Evolutionary conservation across 2,329 filamentous ascomycete genomes (phyloP).

Genomic region (Epichloe typhina): DNA sequence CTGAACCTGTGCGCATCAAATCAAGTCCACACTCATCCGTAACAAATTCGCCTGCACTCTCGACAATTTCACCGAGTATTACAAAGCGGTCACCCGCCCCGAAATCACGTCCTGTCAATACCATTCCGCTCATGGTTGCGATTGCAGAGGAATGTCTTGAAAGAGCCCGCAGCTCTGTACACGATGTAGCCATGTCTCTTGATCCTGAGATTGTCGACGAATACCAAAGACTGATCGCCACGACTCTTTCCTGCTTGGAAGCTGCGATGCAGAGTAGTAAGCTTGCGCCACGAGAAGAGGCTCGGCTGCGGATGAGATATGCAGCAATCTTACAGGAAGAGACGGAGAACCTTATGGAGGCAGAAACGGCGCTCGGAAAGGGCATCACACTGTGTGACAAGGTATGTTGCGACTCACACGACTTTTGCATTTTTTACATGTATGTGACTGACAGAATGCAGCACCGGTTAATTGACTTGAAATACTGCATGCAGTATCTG

Average conservation of each 20-base stretch:
- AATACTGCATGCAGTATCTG: slow-evolving; percentile 66
- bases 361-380: slow-evolving; percentile 59
- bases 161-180: slow-evolving; percentile 45
- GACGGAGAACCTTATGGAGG: slow-evolving; percentile 62
- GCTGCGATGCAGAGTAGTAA: slow-evolving; percentile 49
- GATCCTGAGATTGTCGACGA: slow-evolving; percentile 37
- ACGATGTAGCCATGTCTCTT: slow-evolving; percentile 28
- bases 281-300: slow-evolving; percentile 53
- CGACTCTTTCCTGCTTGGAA: slow-evolving; percentile 60
- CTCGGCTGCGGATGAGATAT: slow-evolving; percentile 55
- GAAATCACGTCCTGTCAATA: slow-evolving; percentile 32
- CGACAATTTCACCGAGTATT: slow-evolving; percentile 26
- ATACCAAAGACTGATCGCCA: slow-evolving; percentile 61
- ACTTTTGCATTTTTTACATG: neutral
- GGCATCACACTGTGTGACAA: slow-evolving; percentile 58
- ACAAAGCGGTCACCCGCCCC: slow-evolving; percentile 29
- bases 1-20: slow-evolving; percentile 14
- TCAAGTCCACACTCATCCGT: slow-evolving; percentile 26
- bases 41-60: slow-evolving; percentile 28
- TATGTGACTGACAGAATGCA: slow-evolving; percentile 8
- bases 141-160: slow-evolving; percentile 64
- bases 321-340: slow-evolving; percentile 60
- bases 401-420: slow-evolving; percentile 21
- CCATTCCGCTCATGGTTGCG: slow-evolving; percentile 49
- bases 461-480: slow-evolving; percentile 44